These are phyloP conservation scores for Austroboletus novae-zelandiae DNA, from an alignment of 1,284 basidiomycete species.

Conservation along the genomic window DNA sequence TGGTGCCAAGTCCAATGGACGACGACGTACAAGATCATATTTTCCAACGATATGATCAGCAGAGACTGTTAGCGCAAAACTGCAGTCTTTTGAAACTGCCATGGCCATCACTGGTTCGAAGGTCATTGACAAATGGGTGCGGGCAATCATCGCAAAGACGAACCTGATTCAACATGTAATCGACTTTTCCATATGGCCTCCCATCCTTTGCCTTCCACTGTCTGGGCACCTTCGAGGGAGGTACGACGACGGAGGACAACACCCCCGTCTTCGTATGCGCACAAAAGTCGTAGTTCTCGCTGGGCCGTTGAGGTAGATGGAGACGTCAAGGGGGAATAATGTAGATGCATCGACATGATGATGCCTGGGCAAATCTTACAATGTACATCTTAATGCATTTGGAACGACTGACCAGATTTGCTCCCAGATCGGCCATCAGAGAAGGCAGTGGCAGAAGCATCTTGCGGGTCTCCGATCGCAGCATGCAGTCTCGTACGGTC, in stretches of 20 bases:
- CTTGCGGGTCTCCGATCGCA: conserved; percentile 62
- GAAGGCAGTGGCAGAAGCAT: conserved; percentile 28
- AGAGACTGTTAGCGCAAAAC: conserved; percentile 74
- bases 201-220: conserved; percentile 75
- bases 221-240: conserved; percentile 37
- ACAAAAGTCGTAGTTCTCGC: conserved; percentile 54
- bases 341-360: conserved; percentile 82
- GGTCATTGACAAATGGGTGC: not conserved
- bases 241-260: conserved; percentile 61
- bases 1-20: not conserved
- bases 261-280: conserved; percentile 80
- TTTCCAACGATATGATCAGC: conserved; percentile 78
- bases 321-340: conserved; percentile 30
- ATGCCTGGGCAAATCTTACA: conserved; percentile 51
- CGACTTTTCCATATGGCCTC: conserved; percentile 65
- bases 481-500: conserved; percentile 68
- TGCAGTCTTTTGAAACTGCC: conserved; percentile 59
- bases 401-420: conserved; percentile 32
- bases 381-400: not conserved
- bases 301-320: conserved; percentile 33
- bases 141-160: conserved; percentile 22
- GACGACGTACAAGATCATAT: conserved; percentile 52
- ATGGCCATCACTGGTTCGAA: conserved; percentile 75
- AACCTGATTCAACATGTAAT: conserved; percentile 78
- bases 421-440: conserved; percentile 42